Evolutionary conservation across 2,329 filamentous ascomycete species (phyloP).

Genomic region (Magnaporthiopsis poae): DNA sequence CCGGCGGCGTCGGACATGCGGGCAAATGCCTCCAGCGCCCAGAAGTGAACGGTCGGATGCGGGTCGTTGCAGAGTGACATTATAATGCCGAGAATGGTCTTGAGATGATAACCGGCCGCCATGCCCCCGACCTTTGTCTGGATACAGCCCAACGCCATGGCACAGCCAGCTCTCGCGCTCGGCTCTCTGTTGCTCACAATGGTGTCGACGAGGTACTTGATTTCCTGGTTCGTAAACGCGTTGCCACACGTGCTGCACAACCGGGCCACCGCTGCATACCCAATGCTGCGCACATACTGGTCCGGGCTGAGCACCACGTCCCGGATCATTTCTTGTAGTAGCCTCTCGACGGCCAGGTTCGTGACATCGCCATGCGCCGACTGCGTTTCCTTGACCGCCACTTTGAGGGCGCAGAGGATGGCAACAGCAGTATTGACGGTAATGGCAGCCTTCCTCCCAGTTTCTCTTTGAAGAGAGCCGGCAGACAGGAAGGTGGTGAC

Average conservation of each 20-base stretch:
- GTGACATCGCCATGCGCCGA: conserved; percentile 65
- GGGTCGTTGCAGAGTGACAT: conserved; percentile 95
- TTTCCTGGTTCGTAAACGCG: conserved; percentile 75
- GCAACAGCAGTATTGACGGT: conserved; percentile 81
- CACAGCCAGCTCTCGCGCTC: conserved; percentile 84
- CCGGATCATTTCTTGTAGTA: conserved; percentile 65
- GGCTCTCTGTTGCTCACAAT: conserved; percentile 92
- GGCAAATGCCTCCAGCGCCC: conserved; percentile 82
- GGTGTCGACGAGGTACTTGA: conserved; percentile 79
- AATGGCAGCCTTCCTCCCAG: conserved; percentile 80
- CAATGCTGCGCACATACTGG: conserved; percentile 73
- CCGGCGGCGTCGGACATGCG: conserved; percentile 85
- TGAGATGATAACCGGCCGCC: conserved; percentile 91
- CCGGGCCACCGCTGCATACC: conserved; percentile 74
- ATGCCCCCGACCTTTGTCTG: conserved; percentile 94
- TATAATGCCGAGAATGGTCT: conserved; percentile 94
- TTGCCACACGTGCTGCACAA: conserved; percentile 80
- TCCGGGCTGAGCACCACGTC: conserved; percentile 74
- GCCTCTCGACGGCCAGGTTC: conserved; percentile 66
- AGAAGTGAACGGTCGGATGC: conserved; percentile 90
- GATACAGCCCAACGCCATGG: conserved; percentile 84
- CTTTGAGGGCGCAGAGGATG: conserved; percentile 68
- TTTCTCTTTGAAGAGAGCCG: conserved; percentile 69
- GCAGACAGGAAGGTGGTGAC: conserved; percentile 82
- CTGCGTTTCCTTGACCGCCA: conserved; percentile 70